A percentile compares a stretch with the other conserved stretches of the same genome.
phyloP scores from a whole-genome alignment of 495 filamentous ascomycete species.

The Aspergillus bridgeri region DNA sequence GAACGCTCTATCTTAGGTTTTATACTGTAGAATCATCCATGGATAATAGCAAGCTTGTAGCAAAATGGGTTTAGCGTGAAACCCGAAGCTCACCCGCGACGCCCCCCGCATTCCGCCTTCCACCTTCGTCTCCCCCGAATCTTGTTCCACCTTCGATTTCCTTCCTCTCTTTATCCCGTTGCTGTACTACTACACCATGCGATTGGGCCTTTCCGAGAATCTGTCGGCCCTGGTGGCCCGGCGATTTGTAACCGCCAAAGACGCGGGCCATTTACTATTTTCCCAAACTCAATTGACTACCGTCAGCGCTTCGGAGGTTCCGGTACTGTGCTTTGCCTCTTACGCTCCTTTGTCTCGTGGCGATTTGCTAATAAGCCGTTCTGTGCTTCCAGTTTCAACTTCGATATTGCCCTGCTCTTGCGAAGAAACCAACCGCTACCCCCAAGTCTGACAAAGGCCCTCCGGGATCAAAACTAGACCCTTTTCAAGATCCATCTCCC shows the following conservation, averaged over 20 bases:
- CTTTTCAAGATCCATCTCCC: slow-evolving; percentile 64
- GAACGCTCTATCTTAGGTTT: no score
- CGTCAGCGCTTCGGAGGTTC: slow-evolving; percentile 50
- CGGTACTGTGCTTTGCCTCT: slow-evolving; percentile 34
- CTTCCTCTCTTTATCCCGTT: not conserved
- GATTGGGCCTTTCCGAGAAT: slow-evolving; percentile 38
- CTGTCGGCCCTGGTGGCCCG: slow-evolving; percentile 53
- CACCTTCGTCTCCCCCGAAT: not conserved
- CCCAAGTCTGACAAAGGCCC: slow-evolving; percentile 34
- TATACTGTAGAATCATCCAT: no score
- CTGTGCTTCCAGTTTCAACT: slow-evolving; percentile 61
- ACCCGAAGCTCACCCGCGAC: slow-evolving; percentile 12
- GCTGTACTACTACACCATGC: slow-evolving; percentile 22
- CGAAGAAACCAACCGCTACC: slow-evolving; percentile 60
- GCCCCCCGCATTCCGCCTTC: slow-evolving; percentile 3
- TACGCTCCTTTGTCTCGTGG: not conserved
- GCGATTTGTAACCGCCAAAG: slow-evolving; percentile 52
- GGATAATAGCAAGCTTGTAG: not conserved
- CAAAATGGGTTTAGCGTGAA: not conserved
- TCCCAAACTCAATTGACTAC: slow-evolving; percentile 57
- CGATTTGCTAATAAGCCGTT: slow-evolving; percentile 4
- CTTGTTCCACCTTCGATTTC: slow-evolving; percentile 9
- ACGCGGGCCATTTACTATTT: slow-evolving; percentile 53
- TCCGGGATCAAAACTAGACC: slow-evolving; percentile 55
- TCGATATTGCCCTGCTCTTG: slow-evolving; percentile 72